phyloP scores from a whole-genome alignment of 2,329 filamentous ascomycete genomes.

The Graphilbum sp. region DNA sequence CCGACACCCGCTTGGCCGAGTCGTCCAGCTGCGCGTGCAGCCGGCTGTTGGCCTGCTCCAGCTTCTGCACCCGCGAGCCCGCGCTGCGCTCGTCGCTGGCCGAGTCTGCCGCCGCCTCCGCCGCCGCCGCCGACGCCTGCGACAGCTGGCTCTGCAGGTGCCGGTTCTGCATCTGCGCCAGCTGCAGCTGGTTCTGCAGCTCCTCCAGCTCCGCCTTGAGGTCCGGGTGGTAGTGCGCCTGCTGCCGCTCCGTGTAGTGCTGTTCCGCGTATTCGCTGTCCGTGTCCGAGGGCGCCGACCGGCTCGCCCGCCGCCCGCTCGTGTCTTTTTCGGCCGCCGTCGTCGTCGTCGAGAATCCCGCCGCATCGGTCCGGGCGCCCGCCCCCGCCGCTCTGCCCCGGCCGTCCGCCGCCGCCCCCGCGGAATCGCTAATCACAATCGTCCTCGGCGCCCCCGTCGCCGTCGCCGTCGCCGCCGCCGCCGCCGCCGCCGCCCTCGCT shows the following conservation, averaged over 20 bases:
- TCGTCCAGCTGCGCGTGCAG: conserved; percentile 92
- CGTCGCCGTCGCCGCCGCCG: conserved; percentile 2
- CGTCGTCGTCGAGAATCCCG: no score
- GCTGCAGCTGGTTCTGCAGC: conserved; percentile 83
- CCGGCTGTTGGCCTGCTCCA: conserved; percentile 81
- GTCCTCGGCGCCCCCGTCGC: no score
- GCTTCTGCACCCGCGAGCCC: conserved; percentile 48
- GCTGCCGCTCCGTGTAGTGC: conserved; percentile 65
- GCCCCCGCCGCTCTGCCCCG: conserved; percentile 80
- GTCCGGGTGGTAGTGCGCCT: conserved; percentile 56
- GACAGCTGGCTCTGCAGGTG: conserved; percentile 82
- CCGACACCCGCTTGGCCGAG: conserved; percentile 80
- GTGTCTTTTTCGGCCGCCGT: conserved; percentile 53
- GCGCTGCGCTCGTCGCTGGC: background rate
- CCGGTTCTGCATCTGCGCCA: conserved; percentile 88
- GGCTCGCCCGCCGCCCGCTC: conserved; percentile 26
- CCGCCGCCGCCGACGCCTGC: conserved; percentile 30
- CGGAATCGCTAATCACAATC: no score
- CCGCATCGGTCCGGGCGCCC: conserved; percentile 51
- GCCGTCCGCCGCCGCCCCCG: conserved; percentile 57
- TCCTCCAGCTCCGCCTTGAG: conserved; percentile 81
- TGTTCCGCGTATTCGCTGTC: no score
- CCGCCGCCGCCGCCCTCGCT: conserved; percentile 53
- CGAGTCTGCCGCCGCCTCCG: conserved; percentile 24
- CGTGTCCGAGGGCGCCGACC: conserved; percentile 12